phyloP scores from a whole-genome alignment of 2,329 filamentous ascomycete species.

The Fusarium transvaalense region DNA sequence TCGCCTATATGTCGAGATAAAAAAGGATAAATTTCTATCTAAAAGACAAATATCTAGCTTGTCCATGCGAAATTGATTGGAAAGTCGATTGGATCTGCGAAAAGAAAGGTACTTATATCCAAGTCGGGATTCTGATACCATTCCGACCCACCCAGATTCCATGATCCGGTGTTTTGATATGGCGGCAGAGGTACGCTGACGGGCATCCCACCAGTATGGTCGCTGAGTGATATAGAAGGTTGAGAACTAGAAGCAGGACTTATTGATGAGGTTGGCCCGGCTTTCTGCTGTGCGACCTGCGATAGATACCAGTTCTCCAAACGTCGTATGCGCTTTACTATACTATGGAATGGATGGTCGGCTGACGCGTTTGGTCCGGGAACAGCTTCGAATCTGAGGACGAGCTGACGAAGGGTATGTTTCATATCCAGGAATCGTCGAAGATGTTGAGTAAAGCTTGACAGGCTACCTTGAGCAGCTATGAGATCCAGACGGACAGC shows the following conservation, averaged over 20 bases:
- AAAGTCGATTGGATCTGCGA: slow-evolving; percentile 35
- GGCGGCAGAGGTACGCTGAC: not conserved
- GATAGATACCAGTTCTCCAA: slow-evolving; percentile 42
- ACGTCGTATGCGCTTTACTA: slow-evolving; percentile 30
- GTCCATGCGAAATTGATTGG: slow-evolving; percentile 3
- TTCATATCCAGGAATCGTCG: slow-evolving; percentile 47
- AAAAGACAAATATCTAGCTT: not conserved
- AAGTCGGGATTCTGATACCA: slow-evolving; percentile 24
- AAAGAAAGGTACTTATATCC: slow-evolving; percentile 32
- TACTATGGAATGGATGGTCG: slow-evolving; percentile 43
- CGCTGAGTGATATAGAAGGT: not conserved
- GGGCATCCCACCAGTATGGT: not conserved
- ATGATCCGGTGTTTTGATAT: not conserved
- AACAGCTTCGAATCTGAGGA: slow-evolving; percentile 44
- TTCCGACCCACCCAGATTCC: slow-evolving; percentile 2
- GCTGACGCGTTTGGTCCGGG: slow-evolving; percentile 1
- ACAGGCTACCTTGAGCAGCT: slow-evolving; percentile 33
- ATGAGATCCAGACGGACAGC: slow-evolving; percentile 49
- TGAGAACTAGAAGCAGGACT: not conserved
- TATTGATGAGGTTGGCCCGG: not conserved
- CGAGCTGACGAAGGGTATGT: slow-evolving; percentile 47
- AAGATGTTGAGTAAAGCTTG: slow-evolving; percentile 41
- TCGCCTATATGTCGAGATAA: fast-evolving
- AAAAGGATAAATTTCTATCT: not conserved
- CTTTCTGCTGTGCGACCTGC: not conserved